A percentile compares a stretch with the other conserved stretches of the same genome.
phyloP scores from a whole-genome alignment of 139 green algal genomes.

The Asterochloris sp. region DNA sequence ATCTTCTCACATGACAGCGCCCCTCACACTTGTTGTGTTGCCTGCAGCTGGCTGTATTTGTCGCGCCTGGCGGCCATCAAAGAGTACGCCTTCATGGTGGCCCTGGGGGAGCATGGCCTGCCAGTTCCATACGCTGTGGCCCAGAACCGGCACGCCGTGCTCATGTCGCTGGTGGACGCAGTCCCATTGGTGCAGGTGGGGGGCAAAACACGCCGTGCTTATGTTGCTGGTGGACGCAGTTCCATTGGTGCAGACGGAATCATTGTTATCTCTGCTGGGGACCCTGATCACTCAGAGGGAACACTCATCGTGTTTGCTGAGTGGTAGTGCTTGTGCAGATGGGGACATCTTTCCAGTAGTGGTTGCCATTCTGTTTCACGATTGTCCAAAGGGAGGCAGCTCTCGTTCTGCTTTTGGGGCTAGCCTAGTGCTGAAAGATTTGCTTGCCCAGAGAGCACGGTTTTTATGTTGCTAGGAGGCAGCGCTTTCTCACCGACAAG shows the following conservation, averaged over 20 bases:
- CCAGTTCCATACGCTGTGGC: constrained; percentile 90
- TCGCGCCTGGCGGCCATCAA: constrained; percentile 90
- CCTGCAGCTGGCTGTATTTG: constrained; percentile 94
- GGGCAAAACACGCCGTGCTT: constrained; percentile 77
- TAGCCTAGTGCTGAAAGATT: too few species aligned
- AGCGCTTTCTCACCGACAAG: too few species aligned
- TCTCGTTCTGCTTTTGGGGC: too few species aligned
- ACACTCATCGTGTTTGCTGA: too few species aligned
- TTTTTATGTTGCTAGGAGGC: too few species aligned
- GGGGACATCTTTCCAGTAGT: too few species aligned
- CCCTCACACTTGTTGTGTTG: background rate
- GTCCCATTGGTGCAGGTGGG: constrained; percentile 73
- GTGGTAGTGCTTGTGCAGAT: too few species aligned
- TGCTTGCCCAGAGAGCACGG: too few species aligned
- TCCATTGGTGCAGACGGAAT: constrained; percentile 74
- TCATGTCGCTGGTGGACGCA: constrained; percentile 88
- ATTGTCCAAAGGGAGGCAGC: too few species aligned
- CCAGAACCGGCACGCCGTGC: constrained; percentile 90
- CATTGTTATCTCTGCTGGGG: background rate
- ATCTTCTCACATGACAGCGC: background rate
- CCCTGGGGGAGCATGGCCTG: constrained; percentile 85
- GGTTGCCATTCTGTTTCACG: too few species aligned
- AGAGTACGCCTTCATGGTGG: constrained; percentile 98
- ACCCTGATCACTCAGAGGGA: background rate
- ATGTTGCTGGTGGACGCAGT: constrained; percentile 82